A percentile compares a stretch with the other conserved stretches of the same genome.
Conservation (phyloP, 768 basidiomycete species). For the Lepiota brunneoincarnata region DNA sequence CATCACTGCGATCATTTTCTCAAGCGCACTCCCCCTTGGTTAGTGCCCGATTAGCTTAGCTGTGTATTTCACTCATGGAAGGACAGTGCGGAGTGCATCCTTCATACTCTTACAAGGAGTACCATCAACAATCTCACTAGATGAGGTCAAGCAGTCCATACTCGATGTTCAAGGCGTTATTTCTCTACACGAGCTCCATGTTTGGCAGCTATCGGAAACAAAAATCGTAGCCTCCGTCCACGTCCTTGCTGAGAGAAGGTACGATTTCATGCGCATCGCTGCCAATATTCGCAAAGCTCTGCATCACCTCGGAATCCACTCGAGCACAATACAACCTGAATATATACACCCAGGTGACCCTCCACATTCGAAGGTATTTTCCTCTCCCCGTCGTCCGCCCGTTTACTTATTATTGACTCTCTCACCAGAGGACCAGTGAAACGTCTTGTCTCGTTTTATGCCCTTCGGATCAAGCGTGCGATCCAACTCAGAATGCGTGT, state of each 20-base stretch:
- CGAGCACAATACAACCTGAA: constrained; percentile 92
- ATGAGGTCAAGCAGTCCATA: constrained; percentile 84
- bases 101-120: constrained; percentile 96
- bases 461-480: constrained; percentile 65
- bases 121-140: constrained; percentile 83
- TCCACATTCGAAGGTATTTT: constrained; percentile 26
- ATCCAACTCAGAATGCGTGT: constrained; percentile 69
- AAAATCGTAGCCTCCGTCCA: constrained; percentile 97
- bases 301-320: constrained; percentile 92
- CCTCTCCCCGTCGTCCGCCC: neutral
- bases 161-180: constrained; percentile 80
- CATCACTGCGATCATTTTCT: constrained; percentile 96
- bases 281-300: constrained; percentile 79
- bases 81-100: constrained; percentile 79
- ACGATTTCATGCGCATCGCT: constrained; percentile 91
- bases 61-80: neutral
- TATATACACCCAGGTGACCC: constrained; percentile 44
- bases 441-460: constrained; percentile 72
- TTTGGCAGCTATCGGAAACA: constrained; percentile 96
- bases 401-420: neutral
- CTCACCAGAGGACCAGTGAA: constrained; percentile 42
- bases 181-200: constrained; percentile 90
- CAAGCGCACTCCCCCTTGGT: constrained; percentile 90
- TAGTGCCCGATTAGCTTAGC: constrained; percentile 18
- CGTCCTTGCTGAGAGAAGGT: constrained; percentile 75